Percentiles rank a stretch among this genome's conserved stretches.
Conservation (phyloP, 345 rosid genomes). For the Clausena lansium region DNA sequence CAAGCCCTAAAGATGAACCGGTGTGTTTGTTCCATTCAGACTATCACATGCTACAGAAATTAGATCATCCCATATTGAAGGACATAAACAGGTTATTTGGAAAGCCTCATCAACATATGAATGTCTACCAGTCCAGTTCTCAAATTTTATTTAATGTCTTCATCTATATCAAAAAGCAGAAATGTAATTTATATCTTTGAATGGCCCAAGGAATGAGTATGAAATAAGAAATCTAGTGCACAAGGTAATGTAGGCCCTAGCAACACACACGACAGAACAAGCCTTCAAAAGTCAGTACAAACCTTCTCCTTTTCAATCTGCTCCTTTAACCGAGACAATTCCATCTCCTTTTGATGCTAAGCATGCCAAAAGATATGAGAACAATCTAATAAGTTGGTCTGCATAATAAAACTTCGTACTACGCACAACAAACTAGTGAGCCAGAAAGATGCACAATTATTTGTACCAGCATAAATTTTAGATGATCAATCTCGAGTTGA, state of each 20-base stretch:
- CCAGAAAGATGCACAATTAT: slow-evolving; percentile 6
- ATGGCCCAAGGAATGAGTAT: not conserved
- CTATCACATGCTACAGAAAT: not conserved
- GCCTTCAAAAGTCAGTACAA: slow-evolving; percentile 7
- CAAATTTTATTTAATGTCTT: not conserved
- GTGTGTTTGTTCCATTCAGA: not conserved
- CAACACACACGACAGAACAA: slow-evolving; percentile 8
- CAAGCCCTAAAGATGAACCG: not conserved
- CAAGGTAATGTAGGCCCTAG: not conserved
- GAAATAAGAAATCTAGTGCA: not conserved
- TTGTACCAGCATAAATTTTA: slow-evolving; percentile 81
- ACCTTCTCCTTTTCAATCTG: slow-evolving; percentile 91
- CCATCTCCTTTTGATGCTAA: slow-evolving; percentile 85
- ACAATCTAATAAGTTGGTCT: slow-evolving; percentile 3
- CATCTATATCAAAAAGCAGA: not conserved
- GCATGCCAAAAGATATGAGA: slow-evolving; percentile 23
- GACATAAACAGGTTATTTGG: not conserved
- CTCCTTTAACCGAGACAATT: slow-evolving; percentile 70
- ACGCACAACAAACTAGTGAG: slow-evolving; percentile 3
- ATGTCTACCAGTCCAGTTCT: not conserved
- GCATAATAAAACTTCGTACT: not conserved
- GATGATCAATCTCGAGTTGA: slow-evolving; percentile 55
- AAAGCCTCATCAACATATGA: not conserved
- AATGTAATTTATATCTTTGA: not conserved
- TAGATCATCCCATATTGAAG: not conserved